Percentiles rank a stretch among this genome's conserved stretches.
Conservation (phyloP, 148 eudicot species). For the Drosera capensis region DNA sequence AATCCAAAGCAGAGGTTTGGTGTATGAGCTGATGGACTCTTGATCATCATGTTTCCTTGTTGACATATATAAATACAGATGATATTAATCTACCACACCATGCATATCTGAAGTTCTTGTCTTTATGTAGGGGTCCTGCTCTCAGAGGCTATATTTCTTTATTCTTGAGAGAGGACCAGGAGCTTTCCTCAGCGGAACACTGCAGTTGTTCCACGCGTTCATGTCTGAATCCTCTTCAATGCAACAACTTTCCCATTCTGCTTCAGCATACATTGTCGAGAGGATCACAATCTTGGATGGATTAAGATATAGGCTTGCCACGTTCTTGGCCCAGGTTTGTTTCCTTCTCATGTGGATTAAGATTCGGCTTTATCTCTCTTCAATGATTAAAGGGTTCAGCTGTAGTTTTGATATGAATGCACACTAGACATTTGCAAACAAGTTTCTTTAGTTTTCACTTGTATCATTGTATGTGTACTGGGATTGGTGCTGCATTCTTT, state of each 20-base stretch:
- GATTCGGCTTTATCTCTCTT: too few relatives aligned
- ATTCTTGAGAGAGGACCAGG: conserved; percentile 81
- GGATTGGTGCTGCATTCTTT: too few relatives aligned
- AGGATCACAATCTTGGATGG: conserved; percentile 55
- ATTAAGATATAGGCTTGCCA: conserved; percentile 60
- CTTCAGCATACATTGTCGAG: conserved; percentile 60
- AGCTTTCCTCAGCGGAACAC: conserved; percentile 56
- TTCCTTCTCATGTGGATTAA: not conserved
- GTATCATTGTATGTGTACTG: too few relatives aligned
- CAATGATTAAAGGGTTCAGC: too few relatives aligned
- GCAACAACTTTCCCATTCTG: conserved; percentile 40
- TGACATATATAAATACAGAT: too few relatives aligned
- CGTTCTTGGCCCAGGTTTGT: conserved; percentile 79
- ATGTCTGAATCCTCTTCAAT: conserved; percentile 52
- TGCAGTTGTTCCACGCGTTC: conserved; percentile 41
- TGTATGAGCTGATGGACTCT: too few relatives aligned
- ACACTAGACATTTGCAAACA: too few relatives aligned
- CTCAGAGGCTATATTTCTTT: conserved; percentile 66
- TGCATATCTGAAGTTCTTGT: not conserved
- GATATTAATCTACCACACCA: too few relatives aligned
- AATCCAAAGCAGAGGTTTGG: conserved; percentile 75
- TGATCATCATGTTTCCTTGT: too few relatives aligned
- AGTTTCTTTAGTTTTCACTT: too few relatives aligned
- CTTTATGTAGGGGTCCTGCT: conserved; percentile 50
- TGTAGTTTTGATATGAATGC: too few relatives aligned